Conservation (phyloP, 192 early-diverging fungal genomes). For the Linnemannia elongata region DNA sequence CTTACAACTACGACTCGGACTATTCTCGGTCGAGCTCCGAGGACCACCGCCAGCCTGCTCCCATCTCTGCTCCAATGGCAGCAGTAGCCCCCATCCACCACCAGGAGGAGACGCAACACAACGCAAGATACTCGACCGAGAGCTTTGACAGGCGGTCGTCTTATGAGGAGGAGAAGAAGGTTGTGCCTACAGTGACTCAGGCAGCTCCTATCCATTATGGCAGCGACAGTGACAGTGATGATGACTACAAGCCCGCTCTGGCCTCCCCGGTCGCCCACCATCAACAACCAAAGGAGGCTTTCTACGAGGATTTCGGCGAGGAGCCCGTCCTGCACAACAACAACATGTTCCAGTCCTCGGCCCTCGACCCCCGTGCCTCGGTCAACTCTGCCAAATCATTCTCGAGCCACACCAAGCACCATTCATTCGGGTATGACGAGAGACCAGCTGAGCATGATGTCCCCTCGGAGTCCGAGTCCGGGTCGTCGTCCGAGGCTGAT, state of each 20-base stretch:
- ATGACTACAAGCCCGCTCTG: background rate
- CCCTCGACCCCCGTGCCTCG: slow-evolving; percentile 26
- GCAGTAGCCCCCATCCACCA: background rate
- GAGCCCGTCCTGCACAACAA: slow-evolving; percentile 1
- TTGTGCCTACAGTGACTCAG: background rate
- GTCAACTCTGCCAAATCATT: slow-evolving; percentile 44
- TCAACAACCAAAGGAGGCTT: slow-evolving; percentile 1
- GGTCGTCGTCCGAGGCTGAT: slow-evolving; percentile 19
- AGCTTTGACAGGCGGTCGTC: slow-evolving; percentile 23
- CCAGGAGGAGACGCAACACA: background rate
- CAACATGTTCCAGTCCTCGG: slow-evolving; percentile 10
- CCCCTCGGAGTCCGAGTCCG: slow-evolving; percentile 40
- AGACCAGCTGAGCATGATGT: slow-evolving; percentile 15
- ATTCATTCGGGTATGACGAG: slow-evolving; percentile 44
- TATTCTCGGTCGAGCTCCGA: background rate
- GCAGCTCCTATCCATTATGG: background rate
- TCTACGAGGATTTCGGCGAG: slow-evolving; percentile 23
- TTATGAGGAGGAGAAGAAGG: slow-evolving; percentile 6
- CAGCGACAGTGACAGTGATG: background rate
- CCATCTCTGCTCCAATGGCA: background rate
- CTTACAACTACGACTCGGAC: slow-evolving; percentile 12
- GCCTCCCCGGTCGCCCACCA: background rate
- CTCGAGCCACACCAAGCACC: slow-evolving; percentile 50
- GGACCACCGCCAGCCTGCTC: background rate
- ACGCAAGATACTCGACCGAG: slow-evolving; percentile 6